phyloP scores from a whole-genome alignment of 169 alveolate genomes.

The Babesia ovata region DNA sequence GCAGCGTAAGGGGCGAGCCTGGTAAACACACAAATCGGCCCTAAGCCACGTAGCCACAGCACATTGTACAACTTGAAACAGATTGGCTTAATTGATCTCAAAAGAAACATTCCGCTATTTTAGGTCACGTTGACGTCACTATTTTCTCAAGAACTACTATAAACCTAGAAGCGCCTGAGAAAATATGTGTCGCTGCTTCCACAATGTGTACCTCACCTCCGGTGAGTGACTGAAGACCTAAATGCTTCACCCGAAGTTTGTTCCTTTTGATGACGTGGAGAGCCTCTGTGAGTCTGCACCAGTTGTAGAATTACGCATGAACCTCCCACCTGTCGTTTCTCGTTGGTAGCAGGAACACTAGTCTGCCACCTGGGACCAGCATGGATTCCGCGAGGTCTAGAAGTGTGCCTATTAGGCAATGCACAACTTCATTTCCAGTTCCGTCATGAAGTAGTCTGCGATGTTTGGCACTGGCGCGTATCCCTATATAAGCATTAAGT shows the following conservation, averaged over 20 bases:
- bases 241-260: constrained; percentile 22
- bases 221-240: constrained; percentile 53
- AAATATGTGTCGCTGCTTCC: not conserved
- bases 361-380: constrained; percentile 78
- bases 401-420: constrained; percentile 37
- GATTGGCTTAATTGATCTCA: no score
- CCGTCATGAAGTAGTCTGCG: constrained; percentile 36
- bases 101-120: no score
- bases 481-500: constrained; percentile 17
- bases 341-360: constrained; percentile 82
- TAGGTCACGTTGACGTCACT: no score
- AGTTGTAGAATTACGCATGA: not conserved
- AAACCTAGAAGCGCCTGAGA: constrained; percentile 51
- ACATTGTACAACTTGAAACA: no score
- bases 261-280: constrained; percentile 11
- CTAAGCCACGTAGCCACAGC: no score
- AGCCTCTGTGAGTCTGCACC: constrained; percentile 13
- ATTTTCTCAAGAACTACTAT: constrained; percentile 23
- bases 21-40: no score
- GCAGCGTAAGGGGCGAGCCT: no score
- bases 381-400: constrained; percentile 68
- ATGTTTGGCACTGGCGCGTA: constrained; percentile 47
- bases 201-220: constrained; percentile 29
- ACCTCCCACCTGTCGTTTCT: constrained; percentile 39
- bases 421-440: constrained; percentile 14